A percentile compares a stretch with the other conserved stretches of the same genome.
Conservation (phyloP, 1,139 yeast species). For the Meyerozyma carpophila region DNA sequence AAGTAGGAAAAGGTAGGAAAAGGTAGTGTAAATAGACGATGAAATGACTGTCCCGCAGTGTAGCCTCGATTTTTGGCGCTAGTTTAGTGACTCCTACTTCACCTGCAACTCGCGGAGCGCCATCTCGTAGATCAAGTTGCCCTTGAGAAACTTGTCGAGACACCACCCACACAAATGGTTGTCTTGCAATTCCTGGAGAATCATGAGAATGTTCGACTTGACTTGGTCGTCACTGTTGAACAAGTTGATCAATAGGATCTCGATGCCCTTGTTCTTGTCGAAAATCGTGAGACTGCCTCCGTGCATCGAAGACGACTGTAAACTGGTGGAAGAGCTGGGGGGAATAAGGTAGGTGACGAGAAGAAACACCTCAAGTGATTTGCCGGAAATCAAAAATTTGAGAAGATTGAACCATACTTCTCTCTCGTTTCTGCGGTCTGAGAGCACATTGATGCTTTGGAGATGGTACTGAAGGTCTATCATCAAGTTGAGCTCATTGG, state of each 20-base stretch:
- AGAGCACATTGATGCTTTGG: slow-evolving; percentile 26
- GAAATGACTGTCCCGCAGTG: too few relatives aligned
- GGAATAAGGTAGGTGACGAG: slow-evolving; percentile 41
- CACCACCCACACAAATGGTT: slow-evolving; percentile 47
- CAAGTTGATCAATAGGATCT: slow-evolving; percentile 44
- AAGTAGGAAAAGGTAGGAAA: neutral
- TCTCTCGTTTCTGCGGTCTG: slow-evolving; percentile 21
- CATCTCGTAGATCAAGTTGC: slow-evolving; percentile 37
- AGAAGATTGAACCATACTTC: slow-evolving; percentile 43
- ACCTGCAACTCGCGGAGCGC: slow-evolving; percentile 33
- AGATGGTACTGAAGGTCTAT: slow-evolving; percentile 41
- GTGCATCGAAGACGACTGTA: slow-evolving; percentile 34
- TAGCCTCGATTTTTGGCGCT: too few relatives aligned
- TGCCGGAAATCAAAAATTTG: slow-evolving; percentile 41
- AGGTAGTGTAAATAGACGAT: neutral
- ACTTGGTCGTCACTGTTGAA: slow-evolving; percentile 43
- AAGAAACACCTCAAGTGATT: slow-evolving; percentile 36
- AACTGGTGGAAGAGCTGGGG: slow-evolving; percentile 37
- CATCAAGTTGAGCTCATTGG: slow-evolving; percentile 41
- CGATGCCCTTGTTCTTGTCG: slow-evolving; percentile 41
- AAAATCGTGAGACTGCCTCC: slow-evolving; percentile 41
- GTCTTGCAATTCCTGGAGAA: slow-evolving; percentile 41
- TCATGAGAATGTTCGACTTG: slow-evolving; percentile 38
- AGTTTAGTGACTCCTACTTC: too few relatives aligned
- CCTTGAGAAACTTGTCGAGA: slow-evolving; percentile 30